These are phyloP conservation scores for Cocos nucifera DNA, from an alignment of 176 grass and related monocot genomes.

Conservation along the genomic window DNA sequence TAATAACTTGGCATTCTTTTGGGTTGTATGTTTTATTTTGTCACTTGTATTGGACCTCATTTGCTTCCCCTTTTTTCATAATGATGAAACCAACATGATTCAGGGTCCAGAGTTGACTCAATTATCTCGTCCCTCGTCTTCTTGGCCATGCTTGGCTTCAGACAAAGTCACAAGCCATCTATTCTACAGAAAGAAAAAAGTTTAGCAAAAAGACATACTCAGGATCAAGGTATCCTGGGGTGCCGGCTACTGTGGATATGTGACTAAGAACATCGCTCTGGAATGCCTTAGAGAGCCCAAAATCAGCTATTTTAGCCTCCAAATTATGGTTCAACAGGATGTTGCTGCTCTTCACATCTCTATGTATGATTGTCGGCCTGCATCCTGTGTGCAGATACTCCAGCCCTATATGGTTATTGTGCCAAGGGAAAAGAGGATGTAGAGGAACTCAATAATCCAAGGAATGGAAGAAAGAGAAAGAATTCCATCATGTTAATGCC, in stretches of 20 bases:
- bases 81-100: no score
- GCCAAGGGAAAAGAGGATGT: no score
- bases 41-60: no score
- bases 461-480: background rate
- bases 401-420: background rate
- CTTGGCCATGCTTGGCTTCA: no score
- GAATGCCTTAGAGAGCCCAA: slow-evolving; percentile 18
- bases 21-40: no score
- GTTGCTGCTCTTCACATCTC: slow-evolving; percentile 19
- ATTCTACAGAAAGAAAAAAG: background rate
- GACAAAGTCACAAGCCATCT: no score
- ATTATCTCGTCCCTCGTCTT: no score
- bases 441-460: no score
- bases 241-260: slow-evolving; percentile 14
- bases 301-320: slow-evolving; percentile 21
- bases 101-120: no score
- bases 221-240: slow-evolving; percentile 13
- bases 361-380: slow-evolving; percentile 11
- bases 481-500: background rate
- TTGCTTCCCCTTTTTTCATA: no score
- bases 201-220: background rate
- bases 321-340: slow-evolving; percentile 10
- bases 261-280: background rate
- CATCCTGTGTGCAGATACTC: slow-evolving; percentile 14
- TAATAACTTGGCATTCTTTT: no score